Evolutionary conservation across 1,284 basidiomycete genomes (phyloP), one percentile per base, ranked within the genome.

Genomic region (Pseudozyma sp.): DNA sequence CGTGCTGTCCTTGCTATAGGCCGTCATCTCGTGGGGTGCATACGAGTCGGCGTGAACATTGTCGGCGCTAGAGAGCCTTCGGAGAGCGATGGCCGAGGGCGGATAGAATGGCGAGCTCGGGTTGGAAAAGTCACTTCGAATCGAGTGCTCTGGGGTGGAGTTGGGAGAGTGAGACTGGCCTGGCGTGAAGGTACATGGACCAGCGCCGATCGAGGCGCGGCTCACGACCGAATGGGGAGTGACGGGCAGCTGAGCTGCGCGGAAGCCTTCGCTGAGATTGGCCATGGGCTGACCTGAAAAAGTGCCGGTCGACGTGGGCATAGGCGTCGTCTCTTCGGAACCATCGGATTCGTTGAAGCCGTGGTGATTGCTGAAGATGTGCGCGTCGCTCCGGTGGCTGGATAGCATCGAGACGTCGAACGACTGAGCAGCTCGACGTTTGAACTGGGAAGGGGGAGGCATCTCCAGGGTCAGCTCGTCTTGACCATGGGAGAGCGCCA

Each of bases 311-410:
- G 65, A 68, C 6, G 66, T 58, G 4, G 75, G 77, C 77, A 79
- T 78, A 33, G 75, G 77, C 7, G 73, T 77, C 1, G 64, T 65
- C 52, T 77, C 75, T 42, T 76, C 68, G 9, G 67, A 67, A n/a
- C 59, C 59, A n/a, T 77, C 66, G 40, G 70, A 69, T 44, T 66
- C 71, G 62, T 50, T 56, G 52, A 58, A 56, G n/a, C 46, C 31
- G 30, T 63, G 61, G 7, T 40, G 33, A 29, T 55, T 46, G 33
- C 47, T 39, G 11, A 60, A 51, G 11, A 47, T 19, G 46, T 54
- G 37, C 6, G 46, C 30, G 7, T 62, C 60, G 14, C 2, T 44
- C n/a, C 54, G 63, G 13, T 69, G 66, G 10, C 57, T 19, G 7
- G 66, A 56, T 10, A 75, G 66, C 67, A 70, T 70, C 45, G 68